A percentile compares a stretch with the other conserved stretches of the same genome.
These are phyloP conservation scores for Durusdinium trenchii DNA, from an alignment of 73 alveolate species.

Conservation along the genomic window DNA sequence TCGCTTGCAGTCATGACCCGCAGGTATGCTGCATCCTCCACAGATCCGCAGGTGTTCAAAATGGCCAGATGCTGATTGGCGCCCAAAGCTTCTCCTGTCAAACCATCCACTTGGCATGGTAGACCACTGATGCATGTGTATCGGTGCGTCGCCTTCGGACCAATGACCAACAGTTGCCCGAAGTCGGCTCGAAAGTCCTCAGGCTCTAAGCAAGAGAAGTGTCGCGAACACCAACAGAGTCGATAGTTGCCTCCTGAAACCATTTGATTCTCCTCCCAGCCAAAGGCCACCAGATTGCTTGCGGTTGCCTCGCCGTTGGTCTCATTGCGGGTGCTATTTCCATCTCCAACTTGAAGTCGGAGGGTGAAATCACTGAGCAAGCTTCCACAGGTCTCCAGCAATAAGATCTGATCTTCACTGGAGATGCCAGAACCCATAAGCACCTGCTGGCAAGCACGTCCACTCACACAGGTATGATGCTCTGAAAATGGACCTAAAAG, in stretches of 20 bases:
- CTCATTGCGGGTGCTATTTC: too few species aligned
- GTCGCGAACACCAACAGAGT: not conserved
- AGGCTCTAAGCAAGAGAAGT: not conserved
- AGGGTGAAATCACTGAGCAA: not conserved
- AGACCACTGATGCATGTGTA: conserved; percentile 2
- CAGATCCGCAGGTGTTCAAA: not conserved
- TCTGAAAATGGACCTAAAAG: not conserved
- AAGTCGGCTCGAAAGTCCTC: not conserved
- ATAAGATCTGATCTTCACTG: not conserved
- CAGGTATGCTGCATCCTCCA: not conserved
- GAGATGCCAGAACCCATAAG: not conserved
- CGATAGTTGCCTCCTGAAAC: not conserved
- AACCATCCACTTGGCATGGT: not conserved
- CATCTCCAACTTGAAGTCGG: not conserved
- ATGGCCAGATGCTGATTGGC: not conserved
- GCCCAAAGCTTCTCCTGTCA: not conserved
- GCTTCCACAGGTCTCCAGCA: conserved; percentile 6
- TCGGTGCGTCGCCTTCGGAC: not conserved
- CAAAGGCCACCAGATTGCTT: not conserved
- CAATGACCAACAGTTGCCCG: not conserved
- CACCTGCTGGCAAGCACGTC: not conserved
- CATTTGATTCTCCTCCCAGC: not conserved
- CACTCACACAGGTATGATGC: not conserved
- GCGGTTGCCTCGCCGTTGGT: not conserved
- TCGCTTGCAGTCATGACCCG: too few species aligned